phyloP scores from a whole-genome alignment of 2,329 filamentous ascomycete species.

The Scedosporium aurantiacum region DNA sequence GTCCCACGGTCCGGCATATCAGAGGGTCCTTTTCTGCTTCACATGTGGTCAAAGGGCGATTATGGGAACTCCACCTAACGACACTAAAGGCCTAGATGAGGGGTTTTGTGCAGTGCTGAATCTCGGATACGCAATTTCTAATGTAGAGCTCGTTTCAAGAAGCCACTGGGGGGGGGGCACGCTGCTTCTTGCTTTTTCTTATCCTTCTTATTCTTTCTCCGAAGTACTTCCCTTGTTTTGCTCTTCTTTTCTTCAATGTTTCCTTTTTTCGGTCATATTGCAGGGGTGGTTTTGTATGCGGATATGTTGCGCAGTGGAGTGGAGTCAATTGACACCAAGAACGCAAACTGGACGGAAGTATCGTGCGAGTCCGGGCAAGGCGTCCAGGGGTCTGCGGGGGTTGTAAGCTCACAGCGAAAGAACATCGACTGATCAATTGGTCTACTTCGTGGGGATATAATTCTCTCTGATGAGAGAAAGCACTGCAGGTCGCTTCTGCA shows the following conservation, averaged over 20 bases:
- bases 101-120: background rate
- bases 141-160: background rate
- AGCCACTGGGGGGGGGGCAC: background rate
- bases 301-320: background rate
- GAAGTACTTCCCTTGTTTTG: background rate
- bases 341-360: background rate
- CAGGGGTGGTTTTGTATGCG: background rate
- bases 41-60: no score
- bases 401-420: background rate
- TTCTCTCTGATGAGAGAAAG: no score
- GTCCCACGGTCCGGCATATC: no score
- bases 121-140: background rate
- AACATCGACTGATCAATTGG: background rate
- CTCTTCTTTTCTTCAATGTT: background rate
- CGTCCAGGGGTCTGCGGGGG: background rate
- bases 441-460: no score
- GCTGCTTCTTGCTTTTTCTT: no score
- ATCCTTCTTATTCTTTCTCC: no score
- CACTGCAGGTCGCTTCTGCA: no score
- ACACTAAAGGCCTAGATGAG: background rate
- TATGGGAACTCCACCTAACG: background rate
- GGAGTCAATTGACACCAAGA: background rate
- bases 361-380: background rate
- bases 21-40: no score
- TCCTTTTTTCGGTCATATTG: background rate